A percentile compares a stretch with the other conserved stretches of the same genome.
phyloP scores from a whole-genome alignment of 2,329 filamentous ascomycete genomes.

The Metarhizium robertsii region DNA sequence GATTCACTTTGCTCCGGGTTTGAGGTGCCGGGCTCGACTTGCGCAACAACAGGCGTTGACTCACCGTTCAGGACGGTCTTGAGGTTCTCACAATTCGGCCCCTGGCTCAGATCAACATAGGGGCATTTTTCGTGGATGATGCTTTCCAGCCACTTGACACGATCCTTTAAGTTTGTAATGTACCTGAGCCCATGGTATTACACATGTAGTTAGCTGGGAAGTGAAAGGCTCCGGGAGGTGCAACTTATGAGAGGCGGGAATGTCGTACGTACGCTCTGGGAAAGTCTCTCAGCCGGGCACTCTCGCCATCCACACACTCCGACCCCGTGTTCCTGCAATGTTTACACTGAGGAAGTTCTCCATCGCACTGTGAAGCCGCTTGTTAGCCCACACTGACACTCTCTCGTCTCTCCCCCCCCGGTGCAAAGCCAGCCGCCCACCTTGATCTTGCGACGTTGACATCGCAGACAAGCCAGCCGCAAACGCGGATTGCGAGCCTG shows the following conservation, averaged over 20 bases:
- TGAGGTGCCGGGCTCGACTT: too few relatives aligned
- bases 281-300: conserved; percentile 26
- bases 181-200: conserved; percentile 9
- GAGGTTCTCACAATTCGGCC: too few relatives aligned
- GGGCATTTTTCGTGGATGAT: conserved; percentile 24
- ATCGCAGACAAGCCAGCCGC: conserved; percentile 24
- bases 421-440: conserved; percentile 16
- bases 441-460: conserved; percentile 40
- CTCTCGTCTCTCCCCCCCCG: background rate
- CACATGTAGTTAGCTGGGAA: background rate
- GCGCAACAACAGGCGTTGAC: too few relatives aligned
- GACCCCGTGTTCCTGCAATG: conserved; percentile 33
- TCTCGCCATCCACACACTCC: conserved; percentile 34
- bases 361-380: conserved; percentile 30
- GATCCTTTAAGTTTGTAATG: conserved; percentile 16
- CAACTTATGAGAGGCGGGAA: too few relatives aligned
- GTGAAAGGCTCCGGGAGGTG: background rate
- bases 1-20: too few relatives aligned
- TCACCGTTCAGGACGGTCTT: too few relatives aligned
- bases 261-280: conserved; percentile 27
- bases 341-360: conserved; percentile 29
- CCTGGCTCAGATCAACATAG: too few relatives aligned
- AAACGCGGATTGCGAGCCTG: conserved; percentile 17
- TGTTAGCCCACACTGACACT: background rate
- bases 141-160: conserved; percentile 31